Evolutionary conservation across 805 yeast genomes (phyloP).

Genomic region (Wickerhamiella galacta): DNA sequence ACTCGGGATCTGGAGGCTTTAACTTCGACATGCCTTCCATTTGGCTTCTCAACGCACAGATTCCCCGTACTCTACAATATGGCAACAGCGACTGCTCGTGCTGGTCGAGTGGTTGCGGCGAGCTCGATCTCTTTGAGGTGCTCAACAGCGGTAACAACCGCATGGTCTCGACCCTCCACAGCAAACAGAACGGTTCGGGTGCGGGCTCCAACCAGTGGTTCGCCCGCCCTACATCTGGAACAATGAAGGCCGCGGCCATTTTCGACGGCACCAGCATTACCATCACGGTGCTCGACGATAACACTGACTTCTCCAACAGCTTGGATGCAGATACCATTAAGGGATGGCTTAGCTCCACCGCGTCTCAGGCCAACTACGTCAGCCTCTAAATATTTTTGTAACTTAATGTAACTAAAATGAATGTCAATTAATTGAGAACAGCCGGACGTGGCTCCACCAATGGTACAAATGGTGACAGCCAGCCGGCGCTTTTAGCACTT

Average conservation of each 20-base stretch:
- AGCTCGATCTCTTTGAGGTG: conserved; percentile 85
- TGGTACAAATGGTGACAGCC: too few species aligned
- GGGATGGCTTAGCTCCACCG: conserved; percentile 20
- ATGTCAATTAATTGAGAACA: too few species aligned
- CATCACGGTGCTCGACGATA: conserved; percentile 45
- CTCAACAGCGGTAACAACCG: conserved; percentile 58
- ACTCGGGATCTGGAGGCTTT: conserved; percentile 28
- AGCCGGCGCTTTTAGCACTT: too few species aligned
- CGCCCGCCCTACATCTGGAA: conserved; percentile 57
- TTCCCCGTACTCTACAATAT: conserved; percentile 93
- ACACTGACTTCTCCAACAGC: conserved; percentile 32
- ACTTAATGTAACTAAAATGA: too few species aligned
- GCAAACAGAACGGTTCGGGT: conserved; percentile 64
- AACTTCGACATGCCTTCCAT: conserved; percentile 96
- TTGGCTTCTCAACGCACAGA: conserved; percentile 88
- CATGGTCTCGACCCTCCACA: conserved; percentile 62
- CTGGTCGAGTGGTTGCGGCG: conserved; percentile 97
- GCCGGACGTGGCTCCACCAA: conserved; percentile 1
- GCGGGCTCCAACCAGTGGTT: conserved; percentile 84
- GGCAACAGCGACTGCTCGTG: conserved; percentile 78
- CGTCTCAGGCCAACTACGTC: conserved; percentile 31
- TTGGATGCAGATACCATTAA: conserved; percentile 40
- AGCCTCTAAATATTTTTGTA: conserved; percentile 1
- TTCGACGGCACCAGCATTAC: conserved; percentile 35
- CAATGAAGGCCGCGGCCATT: conserved; percentile 82